These are phyloP conservation scores for Paecilomyces niveus DNA, from an alignment of 2,329 filamentous ascomycete species.

Conservation along the genomic window DNA sequence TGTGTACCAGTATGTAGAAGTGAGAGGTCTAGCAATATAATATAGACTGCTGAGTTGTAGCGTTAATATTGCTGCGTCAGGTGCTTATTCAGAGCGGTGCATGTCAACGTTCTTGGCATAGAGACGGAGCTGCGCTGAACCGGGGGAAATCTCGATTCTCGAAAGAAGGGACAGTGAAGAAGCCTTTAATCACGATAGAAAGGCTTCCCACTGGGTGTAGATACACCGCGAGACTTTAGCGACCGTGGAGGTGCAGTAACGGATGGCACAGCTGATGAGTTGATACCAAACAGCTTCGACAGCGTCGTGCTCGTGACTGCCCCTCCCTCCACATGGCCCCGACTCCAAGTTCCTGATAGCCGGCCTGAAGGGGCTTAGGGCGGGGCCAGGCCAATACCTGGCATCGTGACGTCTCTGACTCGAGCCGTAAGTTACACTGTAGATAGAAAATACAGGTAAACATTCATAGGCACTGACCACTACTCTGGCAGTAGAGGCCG, in stretches of 20 bases:
- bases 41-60: neutral
- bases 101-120: neutral
- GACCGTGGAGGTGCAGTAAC: neutral
- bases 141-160: neutral
- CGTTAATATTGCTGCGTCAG: neutral
- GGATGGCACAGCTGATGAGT: neutral
- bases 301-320: constrained; percentile 12
- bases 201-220: neutral
- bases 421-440: neutral
- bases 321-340: constrained; percentile 7
- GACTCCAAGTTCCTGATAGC: neutral
- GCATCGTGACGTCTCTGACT: neutral
- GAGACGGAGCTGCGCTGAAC: neutral
- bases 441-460: neutral
- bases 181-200: neutral
- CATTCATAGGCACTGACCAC: too few species aligned
- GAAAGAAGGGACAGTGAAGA: neutral
- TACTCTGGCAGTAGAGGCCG: neutral
- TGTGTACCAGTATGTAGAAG: neutral
- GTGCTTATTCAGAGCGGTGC: neutral
- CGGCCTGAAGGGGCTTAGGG: constrained; percentile 11
- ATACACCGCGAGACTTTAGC: neutral
- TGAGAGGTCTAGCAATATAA: too few species aligned
- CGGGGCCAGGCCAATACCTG: constrained; percentile 8
- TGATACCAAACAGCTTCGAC: neutral